Base-by-base conservation (phyloP, 768 basidiomycete genomes). In the Xerocomellus intermedius region DNA sequence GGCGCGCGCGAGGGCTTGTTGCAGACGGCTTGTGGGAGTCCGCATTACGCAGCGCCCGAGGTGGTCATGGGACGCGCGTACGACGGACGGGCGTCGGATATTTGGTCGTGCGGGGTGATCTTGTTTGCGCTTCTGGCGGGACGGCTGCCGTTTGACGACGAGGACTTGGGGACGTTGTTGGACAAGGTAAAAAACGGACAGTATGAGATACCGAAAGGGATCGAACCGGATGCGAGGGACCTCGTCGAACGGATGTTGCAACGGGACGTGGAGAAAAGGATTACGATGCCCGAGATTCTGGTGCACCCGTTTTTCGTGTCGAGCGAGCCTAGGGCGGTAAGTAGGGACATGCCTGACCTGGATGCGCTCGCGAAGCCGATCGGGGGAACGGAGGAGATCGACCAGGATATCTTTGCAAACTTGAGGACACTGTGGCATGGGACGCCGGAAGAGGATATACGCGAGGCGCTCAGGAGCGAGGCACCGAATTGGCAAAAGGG, bases 21-120 rank as follows among this genome's bases (percentile, higher is more conserved):
- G 47, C 81, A 81, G 63, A 97, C 94, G 0, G 88, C 89, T 22
- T 97, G 95, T 61, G 95, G 95, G 30, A 93, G 90, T 61, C 94
- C 94, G 52, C 95, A 97, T 69, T 97, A 98, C 56, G 94, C 94
- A 17, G 90, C 91, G 13, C 94, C 95, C 1, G 95, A 98, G 74
- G 86, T 98, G 53, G 82, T 96, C 58, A 79, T 82, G 69, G 93
- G 93, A 5, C 76, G 82, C 42, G 81, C 85, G 5, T 98, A 98
- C 70, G 82, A 93, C 63, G 95, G 94, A 8, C 81, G 86, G 3
- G 79, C 83, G n/a, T 85, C 93, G 19, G 95, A 98, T 72, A 91
- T 95, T 67, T 98, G 95, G 95, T 96, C 94, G 38, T 95, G 94
- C 64, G 95, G 95, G 52, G 84, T 98, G 66, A 94, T 96, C 60